A percentile compares a stretch with the other conserved stretches of the same genome.
Conservation (phyloP, 805 yeast genomes). For the Candida adriatica region DNA sequence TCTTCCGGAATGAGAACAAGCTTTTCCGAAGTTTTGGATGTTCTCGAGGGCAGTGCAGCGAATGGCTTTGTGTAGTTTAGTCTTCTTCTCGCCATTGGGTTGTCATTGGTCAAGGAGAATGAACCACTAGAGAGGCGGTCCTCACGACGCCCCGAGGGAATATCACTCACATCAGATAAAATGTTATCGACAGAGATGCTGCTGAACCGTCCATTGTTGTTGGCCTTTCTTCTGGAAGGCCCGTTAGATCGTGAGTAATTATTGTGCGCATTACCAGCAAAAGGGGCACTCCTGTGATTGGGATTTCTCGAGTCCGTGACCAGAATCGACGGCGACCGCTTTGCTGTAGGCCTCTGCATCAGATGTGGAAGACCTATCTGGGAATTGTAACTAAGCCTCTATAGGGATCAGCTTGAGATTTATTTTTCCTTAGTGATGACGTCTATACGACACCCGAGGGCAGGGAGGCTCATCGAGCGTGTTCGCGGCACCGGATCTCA, state of each 20-base stretch:
- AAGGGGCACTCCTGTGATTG: slow-evolving; percentile 59
- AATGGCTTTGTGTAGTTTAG: slow-evolving; percentile 38
- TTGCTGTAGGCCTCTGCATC: slow-evolving; percentile 58
- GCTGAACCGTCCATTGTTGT: slow-evolving; percentile 39
- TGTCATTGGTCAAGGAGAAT: slow-evolving; percentile 6
- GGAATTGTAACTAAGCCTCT: too few relatives aligned
- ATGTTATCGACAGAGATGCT: slow-evolving; percentile 78
- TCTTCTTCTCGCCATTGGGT: slow-evolving; percentile 10
- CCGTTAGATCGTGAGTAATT: slow-evolving; percentile 4
- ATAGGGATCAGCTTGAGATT: too few relatives aligned
- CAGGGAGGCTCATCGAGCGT: too few relatives aligned
- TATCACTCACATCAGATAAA: slow-evolving; percentile 72
- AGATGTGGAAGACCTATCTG: too few relatives aligned
- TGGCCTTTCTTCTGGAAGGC: slow-evolving; percentile 18
- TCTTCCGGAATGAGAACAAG: slow-evolving; percentile 76
- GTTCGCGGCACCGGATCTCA: too few relatives aligned
- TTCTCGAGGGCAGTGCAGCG: slow-evolving; percentile 59
- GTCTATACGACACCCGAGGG: too few relatives aligned
- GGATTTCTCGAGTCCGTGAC: slow-evolving; percentile 81
- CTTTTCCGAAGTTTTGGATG: slow-evolving; percentile 80
- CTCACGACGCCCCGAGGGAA: slow-evolving; percentile 63
- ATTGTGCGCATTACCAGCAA: slow-evolving; percentile 53
- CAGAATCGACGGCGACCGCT: slow-evolving; percentile 85
- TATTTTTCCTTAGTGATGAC: too few relatives aligned
- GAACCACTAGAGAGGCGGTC: slow-evolving; percentile 36